Evolutionary conservation across 345 rosid genomes (phyloP), one percentile per base, ranked within the genome.

Genomic region (Eucalyptus pauciflora): DNA sequence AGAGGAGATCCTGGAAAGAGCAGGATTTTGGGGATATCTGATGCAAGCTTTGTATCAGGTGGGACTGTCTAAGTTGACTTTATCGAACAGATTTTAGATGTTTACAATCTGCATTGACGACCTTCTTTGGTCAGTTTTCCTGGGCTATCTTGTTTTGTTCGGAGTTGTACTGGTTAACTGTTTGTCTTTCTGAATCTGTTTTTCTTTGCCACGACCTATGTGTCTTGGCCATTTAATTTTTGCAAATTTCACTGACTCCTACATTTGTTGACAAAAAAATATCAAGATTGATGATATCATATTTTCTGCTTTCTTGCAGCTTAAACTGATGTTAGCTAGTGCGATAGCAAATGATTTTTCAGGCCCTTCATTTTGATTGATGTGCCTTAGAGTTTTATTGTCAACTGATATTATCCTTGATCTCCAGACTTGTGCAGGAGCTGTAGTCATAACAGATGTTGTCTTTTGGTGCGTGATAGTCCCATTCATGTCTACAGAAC

Each of bases 1-100:
- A 88, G 95, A 93, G 88, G 92, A 91, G 69, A 83, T 90, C 76
- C 93, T 88, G 49, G 80, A 86, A 81, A 93, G 92, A 90, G 95
- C 97, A 13, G 94, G 93, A 60, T 92, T 93, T 89, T 96, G 96
- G 95, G 99, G 98, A 89, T 98, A 94, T 85, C 91, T 94, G 69
- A 94, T 97, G 98, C 96, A 96, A 89, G 89, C 90, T 52, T 51
- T 95, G 86, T 97, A 93, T 89, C 99, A 98, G 98, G 98, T 94
- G 46, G 52, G 91, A 87, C 64, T n/a, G 81, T 87, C 85, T 86
- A 13, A 33, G 27, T 71, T 2, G 24, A 71, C 83, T 37, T 76
- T 8, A 49, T 18, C 0, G 6, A n/a, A 31, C 46, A 86, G 64
- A 50, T 51, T 52, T 11, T 51, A 41, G 29, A 86, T 86, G 27